Base-by-base conservation (phyloP, 1,139 yeast species). In the Saccharomyces hybrid region DNA sequence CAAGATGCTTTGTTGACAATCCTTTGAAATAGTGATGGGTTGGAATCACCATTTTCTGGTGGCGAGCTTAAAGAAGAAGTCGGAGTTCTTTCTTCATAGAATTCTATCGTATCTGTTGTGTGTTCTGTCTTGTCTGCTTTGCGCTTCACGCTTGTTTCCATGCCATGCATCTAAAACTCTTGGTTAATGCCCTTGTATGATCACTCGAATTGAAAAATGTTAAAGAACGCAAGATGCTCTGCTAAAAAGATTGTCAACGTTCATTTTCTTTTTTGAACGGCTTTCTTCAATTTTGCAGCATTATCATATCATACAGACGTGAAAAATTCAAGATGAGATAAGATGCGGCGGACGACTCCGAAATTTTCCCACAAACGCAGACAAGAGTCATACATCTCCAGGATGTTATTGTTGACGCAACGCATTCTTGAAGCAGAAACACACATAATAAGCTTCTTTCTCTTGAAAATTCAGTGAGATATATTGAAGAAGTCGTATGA, bases 1-100 rank as follows among this genome's bases (percentile, higher is more conserved):
- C 34, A 51, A 13, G 57, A 32, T 16, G 47, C 41, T 28, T 41
- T 48, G 48, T 48, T 50, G 20, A 14, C 31, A 28, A 14, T 48
- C 28, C 9, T 51, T 49, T 11, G 20, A 20, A 23, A 38, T 13
- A 23, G n/a, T 9, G 50, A 47, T 14, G 41, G 41, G 3, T 16
- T 38, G 3, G 44, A 16, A 5, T 38, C 13, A 11, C 0, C 26
- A 8, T 16, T 20, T 16, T 8, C 44, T 20, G 44, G 9, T 13
- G 44, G 44, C 3, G 11, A 16, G n/a, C 7, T 38, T 5, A 38
- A 38, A 16, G 44, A 38, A 16, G 44, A 38, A 38, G 44, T 13
- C 25, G 44, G 44, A 8, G 44, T 16, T 38, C 44, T 13, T 9
- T 38, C 44, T 4, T 38, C 44, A 5, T 38, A 38, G 11, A 38